Base-by-base conservation (phyloP, 2,329 filamentous ascomycete species). In the Nemania sp. region DNA sequence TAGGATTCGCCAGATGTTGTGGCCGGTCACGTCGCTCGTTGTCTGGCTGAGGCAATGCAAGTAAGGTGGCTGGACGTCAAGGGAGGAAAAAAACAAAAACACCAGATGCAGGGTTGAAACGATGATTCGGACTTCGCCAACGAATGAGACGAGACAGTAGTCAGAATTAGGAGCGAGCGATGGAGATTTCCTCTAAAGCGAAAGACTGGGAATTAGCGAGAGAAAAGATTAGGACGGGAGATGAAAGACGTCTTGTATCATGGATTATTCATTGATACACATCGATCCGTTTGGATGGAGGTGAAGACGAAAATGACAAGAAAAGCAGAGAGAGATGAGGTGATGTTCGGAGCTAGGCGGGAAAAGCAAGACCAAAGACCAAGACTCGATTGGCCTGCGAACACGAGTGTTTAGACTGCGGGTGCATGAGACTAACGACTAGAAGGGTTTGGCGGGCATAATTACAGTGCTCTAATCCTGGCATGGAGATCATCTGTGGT, bases 121-220 rank as follows among this genome's bases (percentile, higher is more conserved):
- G 55, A 73, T 49, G 66, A 71, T 56, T 70, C 64, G 64, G 67
- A 71, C 57, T 70, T 67, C 66, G 68, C 67, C 67, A 72, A 71
- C 55, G 66, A 68, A 52, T 32, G 58, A 53, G 67, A 64, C 59
- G 58, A 68, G 60, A 59, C 55, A 56, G 53, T 66, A 55, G 71
- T 51, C 67, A 41, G 70, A 69, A 64, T 13, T 35, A 67, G 11
- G 70, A 76, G 74, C 74, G 75, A 77, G 55, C 68, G 74, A 70
- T 64, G 53, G 55, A 61, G 45, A 60, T 71, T 53, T 47, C 49
- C 58, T 70, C 61, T 66, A 68, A 73, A 77, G 75, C 75, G 75
- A 77, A 75, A 67, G 75, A 75, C 73, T 59, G 67, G 20, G 49
- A 26, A 56, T 61, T 59, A 68, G 51, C 64, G 62, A 72, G 60